Conservation (phyloP, 129 eudicot species). For the Centrapalus pauciflorus region DNA sequence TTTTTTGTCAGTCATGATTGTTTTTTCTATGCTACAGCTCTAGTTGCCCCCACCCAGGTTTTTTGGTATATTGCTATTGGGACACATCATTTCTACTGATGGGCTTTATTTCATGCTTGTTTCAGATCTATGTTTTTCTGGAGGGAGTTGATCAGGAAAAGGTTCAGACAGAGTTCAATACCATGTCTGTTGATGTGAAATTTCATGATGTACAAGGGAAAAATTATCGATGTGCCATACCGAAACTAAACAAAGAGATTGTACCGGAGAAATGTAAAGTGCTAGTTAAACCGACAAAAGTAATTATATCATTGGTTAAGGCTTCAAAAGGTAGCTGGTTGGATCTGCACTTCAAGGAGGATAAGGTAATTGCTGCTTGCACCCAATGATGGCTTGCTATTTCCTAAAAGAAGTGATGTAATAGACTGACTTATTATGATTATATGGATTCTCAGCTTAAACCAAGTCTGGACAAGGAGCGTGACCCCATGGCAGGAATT, state of each 20-base stretch:
- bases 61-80: too few relatives aligned
- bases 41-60: too few relatives aligned
- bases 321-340: slow-evolving; percentile 87
- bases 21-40: too few relatives aligned
- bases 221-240: slow-evolving; percentile 80
- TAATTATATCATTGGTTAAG: slow-evolving; percentile 60
- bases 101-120: background rate
- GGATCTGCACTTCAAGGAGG: slow-evolving; percentile 90
- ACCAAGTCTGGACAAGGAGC: slow-evolving; percentile 68
- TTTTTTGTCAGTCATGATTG: too few relatives aligned
- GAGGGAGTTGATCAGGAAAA: slow-evolving; percentile 82
- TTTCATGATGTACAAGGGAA: slow-evolving; percentile 86
- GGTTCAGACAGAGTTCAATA: slow-evolving; percentile 56
- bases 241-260: slow-evolving; percentile 72
- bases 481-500: slow-evolving; percentile 95
- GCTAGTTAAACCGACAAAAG: slow-evolving; percentile 79
- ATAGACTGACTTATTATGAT: background rate
- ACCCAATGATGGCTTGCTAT: background rate
- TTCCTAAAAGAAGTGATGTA: background rate
- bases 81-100: background rate
- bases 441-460: slow-evolving; percentile 39
- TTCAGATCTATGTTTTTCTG: slow-evolving; percentile 64
- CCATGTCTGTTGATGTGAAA: slow-evolving; percentile 65
- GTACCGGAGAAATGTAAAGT: slow-evolving; percentile 78
- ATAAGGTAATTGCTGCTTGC: slow-evolving; percentile 44